Conservation (phyloP, 768 basidiomycete genomes). For the Tricholoma matsutake region DNA sequence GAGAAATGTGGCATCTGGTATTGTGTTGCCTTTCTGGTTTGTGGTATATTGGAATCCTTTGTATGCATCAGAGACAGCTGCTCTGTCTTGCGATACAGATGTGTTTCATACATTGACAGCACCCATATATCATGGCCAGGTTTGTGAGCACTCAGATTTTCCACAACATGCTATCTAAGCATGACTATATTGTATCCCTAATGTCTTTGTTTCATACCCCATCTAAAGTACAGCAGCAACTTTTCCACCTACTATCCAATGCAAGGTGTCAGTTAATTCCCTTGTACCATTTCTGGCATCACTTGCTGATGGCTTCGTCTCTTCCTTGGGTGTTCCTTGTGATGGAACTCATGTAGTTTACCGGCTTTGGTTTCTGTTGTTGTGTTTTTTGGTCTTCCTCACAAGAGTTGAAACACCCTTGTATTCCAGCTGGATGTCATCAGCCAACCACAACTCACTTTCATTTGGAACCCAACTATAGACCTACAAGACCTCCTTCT, state of each 20-base stretch:
- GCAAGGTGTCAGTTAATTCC: neutral
- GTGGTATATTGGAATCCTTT: neutral
- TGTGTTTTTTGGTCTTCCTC: neutral
- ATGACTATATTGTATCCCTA: neutral
- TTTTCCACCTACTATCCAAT: neutral
- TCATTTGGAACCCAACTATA: neutral
- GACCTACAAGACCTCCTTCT: neutral
- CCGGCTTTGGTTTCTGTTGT: neutral
- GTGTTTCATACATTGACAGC: neutral
- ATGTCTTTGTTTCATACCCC: neutral
- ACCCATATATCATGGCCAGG: neutral
- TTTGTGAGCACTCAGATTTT: neutral
- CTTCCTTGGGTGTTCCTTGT: neutral
- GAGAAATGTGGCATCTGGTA: neutral
- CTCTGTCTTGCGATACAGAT: neutral
- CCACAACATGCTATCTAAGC: neutral
- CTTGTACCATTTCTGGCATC: neutral
- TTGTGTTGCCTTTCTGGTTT: neutral
- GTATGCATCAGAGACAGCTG: neutral
- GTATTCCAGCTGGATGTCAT: neutral
- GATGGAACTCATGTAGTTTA: neutral
- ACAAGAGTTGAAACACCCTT: neutral
- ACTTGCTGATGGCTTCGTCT: neutral
- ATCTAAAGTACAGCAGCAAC: neutral
- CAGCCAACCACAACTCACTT: neutral